phyloP scores from a whole-genome alignment of 495 filamentous ascomycete species.

The Xylaria telfairii region DNA sequence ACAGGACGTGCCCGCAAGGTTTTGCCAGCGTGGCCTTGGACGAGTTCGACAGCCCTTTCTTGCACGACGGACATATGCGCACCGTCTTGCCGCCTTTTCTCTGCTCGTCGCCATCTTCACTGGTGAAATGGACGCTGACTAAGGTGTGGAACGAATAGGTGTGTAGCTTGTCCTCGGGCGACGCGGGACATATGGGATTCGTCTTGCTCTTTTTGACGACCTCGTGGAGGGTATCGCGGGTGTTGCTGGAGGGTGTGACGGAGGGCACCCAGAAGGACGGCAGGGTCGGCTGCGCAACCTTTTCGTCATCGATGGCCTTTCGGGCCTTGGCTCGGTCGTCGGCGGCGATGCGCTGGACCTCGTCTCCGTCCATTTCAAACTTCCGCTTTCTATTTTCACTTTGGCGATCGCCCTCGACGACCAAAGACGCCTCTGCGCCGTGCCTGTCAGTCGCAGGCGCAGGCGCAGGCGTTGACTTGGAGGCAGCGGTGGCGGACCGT shows the following conservation, averaged over 20 bases:
- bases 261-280: constrained; percentile 96
- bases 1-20: constrained; percentile 93
- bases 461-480: constrained; percentile 23
- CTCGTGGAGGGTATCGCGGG: constrained; percentile 54
- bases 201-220: constrained; percentile 71
- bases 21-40: constrained; percentile 86
- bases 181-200: constrained; percentile 80
- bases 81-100: constrained; percentile 40
- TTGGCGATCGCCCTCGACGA: constrained; percentile 31
- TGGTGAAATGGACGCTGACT: constrained; percentile 79
- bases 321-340: constrained; percentile 74
- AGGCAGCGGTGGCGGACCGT: constrained; percentile 42
- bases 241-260: constrained; percentile 70
- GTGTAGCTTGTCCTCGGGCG: constrained; percentile 72
- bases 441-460: constrained; percentile 24
- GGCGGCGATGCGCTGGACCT: constrained; percentile 71
- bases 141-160: constrained; percentile 82
- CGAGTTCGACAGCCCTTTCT: constrained; percentile 81
- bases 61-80: constrained; percentile 85
- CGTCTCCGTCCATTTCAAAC: constrained; percentile 83
- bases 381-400: constrained; percentile 66
- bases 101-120: constrained; percentile 65
- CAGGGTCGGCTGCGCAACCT: constrained; percentile 74
- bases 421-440: constrained; percentile 12
- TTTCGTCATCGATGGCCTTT: constrained; percentile 73